Evolutionary conservation across 2,329 filamentous ascomycete species (phyloP), one percentile per base, ranked within the genome.

Genomic region (Pleoardoris graminearum): DNA sequence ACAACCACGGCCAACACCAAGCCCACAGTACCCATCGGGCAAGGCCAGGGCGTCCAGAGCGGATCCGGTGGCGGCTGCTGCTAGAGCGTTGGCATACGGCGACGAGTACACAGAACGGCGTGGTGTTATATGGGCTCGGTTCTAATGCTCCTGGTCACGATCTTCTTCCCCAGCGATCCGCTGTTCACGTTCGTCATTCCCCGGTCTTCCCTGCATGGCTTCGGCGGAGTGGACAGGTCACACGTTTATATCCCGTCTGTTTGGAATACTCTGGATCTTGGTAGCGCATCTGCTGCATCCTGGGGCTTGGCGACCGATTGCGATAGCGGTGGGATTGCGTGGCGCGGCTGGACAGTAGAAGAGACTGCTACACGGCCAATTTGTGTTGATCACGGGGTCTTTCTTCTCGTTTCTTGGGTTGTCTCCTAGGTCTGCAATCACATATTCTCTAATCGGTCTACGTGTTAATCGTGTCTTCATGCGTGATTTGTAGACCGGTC

Each of bases 1-100:
- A 96, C 91, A 66, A 94, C 93, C 60, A 88, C 90, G 63, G 92
- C 92, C 81, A 97, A 97, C 85, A 96, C 93, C 81, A 99, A 97
- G 83, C 93, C 93, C 62, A 96, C 90, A 68, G 92, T 99, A 68
- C 91, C 96, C 75, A 94, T 99, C 69, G 90, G 91, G 54, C 89
- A 91, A 74, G 94, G 94, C 72, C 91, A 96, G 77, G 92, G 92
- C 68, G 93, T 99, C 65, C 90, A 95, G 76, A 89, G 86, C 69
- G 88, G 88, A 66, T 90, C 89, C 67, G 90, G 85, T 73, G 87
- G 89, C 72, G 87, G 90, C 75, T 97, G 92, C 85, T 97, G 92
- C 82, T 97, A 95, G 81, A 82, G 57, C 47, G 41, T 43, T 30
- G 23, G 46, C 53, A 53, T 50, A 51, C 38, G 53, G 43, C 33